These are phyloP conservation scores for Hypoxylon fragiforme DNA, from an alignment of 495 filamentous ascomycete genomes.

Conservation along the genomic window DNA sequence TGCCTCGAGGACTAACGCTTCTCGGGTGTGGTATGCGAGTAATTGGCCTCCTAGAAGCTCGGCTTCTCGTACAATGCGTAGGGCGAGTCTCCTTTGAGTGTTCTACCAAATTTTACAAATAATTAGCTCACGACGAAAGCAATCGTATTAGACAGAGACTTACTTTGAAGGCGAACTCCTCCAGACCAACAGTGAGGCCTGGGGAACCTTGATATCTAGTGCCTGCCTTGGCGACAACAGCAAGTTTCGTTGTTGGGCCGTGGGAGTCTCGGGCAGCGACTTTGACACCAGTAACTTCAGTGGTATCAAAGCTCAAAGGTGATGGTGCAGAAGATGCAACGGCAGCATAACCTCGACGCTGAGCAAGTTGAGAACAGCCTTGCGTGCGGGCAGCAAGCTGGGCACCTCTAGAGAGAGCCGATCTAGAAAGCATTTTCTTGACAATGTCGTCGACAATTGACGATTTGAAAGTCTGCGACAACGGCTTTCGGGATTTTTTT, in stretches of 20 bases:
- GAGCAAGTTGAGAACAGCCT: slow-evolving; percentile 60
- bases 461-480: slow-evolving; percentile 47
- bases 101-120: slow-evolving; percentile 57
- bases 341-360: slow-evolving; percentile 77
- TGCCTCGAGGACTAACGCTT: slow-evolving; percentile 87
- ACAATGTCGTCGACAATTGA: slow-evolving; percentile 53
- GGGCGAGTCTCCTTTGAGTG: slow-evolving; percentile 79
- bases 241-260: slow-evolving; percentile 86
- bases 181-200: slow-evolving; percentile 84
- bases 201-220: slow-evolving; percentile 87
- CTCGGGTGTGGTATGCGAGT: slow-evolving; percentile 81
- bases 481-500: slow-evolving; percentile 27
- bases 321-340: slow-evolving; percentile 66
- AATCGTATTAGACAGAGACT: slow-evolving; percentile 35
- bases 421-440: slow-evolving; percentile 82
- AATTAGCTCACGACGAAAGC: slow-evolving; percentile 54
- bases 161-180: slow-evolving; percentile 97
- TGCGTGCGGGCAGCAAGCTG: slow-evolving; percentile 72
- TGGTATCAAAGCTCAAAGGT: slow-evolving; percentile 83
- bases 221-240: slow-evolving; percentile 88
- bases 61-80: slow-evolving; percentile 90
- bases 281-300: slow-evolving; percentile 85
- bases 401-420: slow-evolving; percentile 74
- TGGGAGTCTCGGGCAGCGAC: slow-evolving; percentile 83
- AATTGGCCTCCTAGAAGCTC: slow-evolving; percentile 92